These are phyloP conservation scores for Pascua guehoae DNA, from an alignment of 1,284 basidiomycete species.

Conservation along the genomic window DNA sequence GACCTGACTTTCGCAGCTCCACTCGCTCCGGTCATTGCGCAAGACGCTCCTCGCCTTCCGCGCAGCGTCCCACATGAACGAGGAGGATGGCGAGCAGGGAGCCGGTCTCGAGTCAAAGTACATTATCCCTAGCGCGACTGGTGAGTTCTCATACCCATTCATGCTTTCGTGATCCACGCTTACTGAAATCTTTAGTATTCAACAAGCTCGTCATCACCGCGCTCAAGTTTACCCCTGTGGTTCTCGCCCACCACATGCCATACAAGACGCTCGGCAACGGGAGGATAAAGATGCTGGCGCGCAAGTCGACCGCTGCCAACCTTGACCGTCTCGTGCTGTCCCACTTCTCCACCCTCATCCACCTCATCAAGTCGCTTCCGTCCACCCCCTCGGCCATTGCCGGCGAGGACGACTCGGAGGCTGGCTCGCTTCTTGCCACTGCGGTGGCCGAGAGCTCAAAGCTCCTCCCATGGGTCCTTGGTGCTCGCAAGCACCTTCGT, in stretches of 20 bases:
- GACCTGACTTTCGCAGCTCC: constrained; percentile 57
- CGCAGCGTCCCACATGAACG: constrained; percentile 81
- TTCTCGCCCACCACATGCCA: constrained; percentile 82
- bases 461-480: constrained; percentile 77
- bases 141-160: constrained; percentile 25
- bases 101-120: constrained; percentile 58
- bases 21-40: constrained; percentile 77
- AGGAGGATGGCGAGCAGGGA: constrained; percentile 63
- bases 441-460: constrained; percentile 79
- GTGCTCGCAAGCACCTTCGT: constrained; percentile 77
- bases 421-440: constrained; percentile 57
- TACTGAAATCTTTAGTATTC: constrained; percentile 70
- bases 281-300: constrained; percentile 58
- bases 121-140: constrained; percentile 67
- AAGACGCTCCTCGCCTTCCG: constrained; percentile 85
- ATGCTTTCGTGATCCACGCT: too few relatives aligned
- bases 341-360: constrained; percentile 79
- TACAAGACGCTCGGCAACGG: constrained; percentile 77
- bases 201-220: constrained; percentile 86
- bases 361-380: constrained; percentile 74
- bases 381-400: constrained; percentile 45
- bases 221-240: constrained; percentile 84
- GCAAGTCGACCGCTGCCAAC: constrained; percentile 56
- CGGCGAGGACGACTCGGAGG: constrained; percentile 38
- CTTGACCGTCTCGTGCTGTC: constrained; percentile 87